Evolutionary conservation across 192 early-diverging fungal genomes (phyloP), one percentile per base, ranked within the genome.

Genomic region (Coemansia umbellata): DNA sequence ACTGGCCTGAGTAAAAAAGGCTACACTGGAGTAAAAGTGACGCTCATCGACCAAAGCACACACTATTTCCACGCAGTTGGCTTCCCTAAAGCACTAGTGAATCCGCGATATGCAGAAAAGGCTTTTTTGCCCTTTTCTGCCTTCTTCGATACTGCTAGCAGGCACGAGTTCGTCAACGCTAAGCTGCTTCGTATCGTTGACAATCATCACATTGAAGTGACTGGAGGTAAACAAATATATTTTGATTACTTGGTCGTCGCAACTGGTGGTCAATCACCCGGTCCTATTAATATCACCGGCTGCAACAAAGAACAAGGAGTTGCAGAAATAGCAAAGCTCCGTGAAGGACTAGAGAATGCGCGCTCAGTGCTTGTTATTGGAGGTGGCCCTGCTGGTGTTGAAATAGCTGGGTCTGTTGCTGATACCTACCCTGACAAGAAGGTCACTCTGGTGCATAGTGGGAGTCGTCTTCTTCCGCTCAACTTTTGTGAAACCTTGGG

Each of bases 301-400:
- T 30, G 48, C 8, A 78, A 59, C 49, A 71, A 71, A 45, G 78
- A 72, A 22, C 66, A 57, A 5, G 71, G 57, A 8, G 10, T 70
- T 27, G 53, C 31, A 13, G 64, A 78, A 21, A 63, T 81, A 31
- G 36, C 30, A 3, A 27, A 37, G 44, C 53, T 70, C n/a, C 64
- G 76, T 5, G 32, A 37, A 5, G 71, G 68, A 6, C 31, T 86
- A 23, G 59, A 66, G 3, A 26, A 37, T 7, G 80, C 83, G 2
- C 24, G 65, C 19, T 58, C 74, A 1, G 55, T 84, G 31, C 44
- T 86, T 8, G 77, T 86, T 32, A 50, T 84, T 14, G 84, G 84
- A 37, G 84, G 83, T 24, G 84, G 84, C 2, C 65, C 83, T 4
- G 80, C 82, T 4, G 84, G 84, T 13, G 66, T 84, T 33, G 81